Percentiles rank a stretch among this genome's conserved stretches.
Evolutionary conservation across 495 filamentous ascomycete species (phyloP).

Genomic region (Neurospora cerealis): DNA sequence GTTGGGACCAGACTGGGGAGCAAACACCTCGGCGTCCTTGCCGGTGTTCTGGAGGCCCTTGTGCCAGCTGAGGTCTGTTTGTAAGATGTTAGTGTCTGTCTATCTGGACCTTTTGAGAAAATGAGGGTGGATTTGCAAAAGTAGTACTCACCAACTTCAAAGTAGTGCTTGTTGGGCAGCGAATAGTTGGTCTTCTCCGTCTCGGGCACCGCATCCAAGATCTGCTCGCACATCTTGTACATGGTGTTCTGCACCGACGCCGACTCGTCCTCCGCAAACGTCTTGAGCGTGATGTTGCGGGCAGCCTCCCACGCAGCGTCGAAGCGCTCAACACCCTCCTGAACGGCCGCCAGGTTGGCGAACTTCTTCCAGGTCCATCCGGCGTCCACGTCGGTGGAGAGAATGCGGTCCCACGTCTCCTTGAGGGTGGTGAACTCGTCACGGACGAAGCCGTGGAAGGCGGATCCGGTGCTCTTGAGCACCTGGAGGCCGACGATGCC

Average conservation of each 20-base stretch:
- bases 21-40: constrained; percentile 92
- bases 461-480: constrained; percentile 94
- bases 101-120: background rate
- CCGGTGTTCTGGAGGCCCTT: constrained; percentile 95
- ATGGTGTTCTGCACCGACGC: constrained; percentile 94
- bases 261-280: constrained; percentile 84
- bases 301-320: constrained; percentile 68
- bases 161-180: constrained; percentile 97
- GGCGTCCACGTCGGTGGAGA: constrained; percentile 84
- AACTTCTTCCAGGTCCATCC: constrained; percentile 78
- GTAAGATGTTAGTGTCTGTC: background rate
- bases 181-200: constrained; percentile 69
- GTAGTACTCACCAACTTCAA: constrained; percentile 73
- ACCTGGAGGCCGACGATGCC: constrained; percentile 69
- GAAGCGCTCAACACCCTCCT: constrained; percentile 54
- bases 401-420: constrained; percentile 89
- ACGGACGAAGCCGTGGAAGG: constrained; percentile 86
- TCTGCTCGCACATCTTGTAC: constrained; percentile 95
- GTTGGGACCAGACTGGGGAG: constrained; percentile 85
- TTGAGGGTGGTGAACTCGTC: constrained; percentile 86
- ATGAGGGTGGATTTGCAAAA: background rate
- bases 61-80: constrained; percentile 84
- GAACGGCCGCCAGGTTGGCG: constrained; percentile 54
- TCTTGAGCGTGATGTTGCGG: constrained; percentile 74
- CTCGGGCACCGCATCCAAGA: constrained; percentile 63